phyloP scores from a whole-genome alignment of 768 basidiomycete species.

The Amanita fuliginea region DNA sequence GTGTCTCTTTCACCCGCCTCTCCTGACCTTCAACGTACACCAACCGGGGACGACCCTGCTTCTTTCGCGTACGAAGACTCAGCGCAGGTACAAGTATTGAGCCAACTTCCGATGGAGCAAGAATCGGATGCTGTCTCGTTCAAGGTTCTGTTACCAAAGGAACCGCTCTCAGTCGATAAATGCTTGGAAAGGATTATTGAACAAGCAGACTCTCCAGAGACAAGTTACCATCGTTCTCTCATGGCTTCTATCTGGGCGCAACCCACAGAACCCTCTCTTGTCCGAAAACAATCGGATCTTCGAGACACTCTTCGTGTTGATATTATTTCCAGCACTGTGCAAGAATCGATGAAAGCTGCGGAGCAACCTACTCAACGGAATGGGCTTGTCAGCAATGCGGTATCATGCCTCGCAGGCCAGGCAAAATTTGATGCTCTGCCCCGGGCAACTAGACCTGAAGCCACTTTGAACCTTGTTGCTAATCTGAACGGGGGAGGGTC shows the following conservation, averaged over 20 bases:
- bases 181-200: background rate
- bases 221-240: slow-evolving; percentile 1
- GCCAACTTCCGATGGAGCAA: slow-evolving; percentile 1
- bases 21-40: background rate
- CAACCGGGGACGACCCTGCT: background rate
- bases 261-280: background rate
- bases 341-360: background rate
- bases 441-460: background rate
- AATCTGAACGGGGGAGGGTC: background rate
- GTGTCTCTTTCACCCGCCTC: background rate
- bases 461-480: too few relatives aligned
- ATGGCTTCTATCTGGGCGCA: slow-evolving; percentile 1
- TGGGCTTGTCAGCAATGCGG: background rate
- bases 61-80: background rate
- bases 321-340: background rate
- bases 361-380: background rate
- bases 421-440: background rate
- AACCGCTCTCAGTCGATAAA: too few relatives aligned
- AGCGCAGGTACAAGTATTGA: background rate
- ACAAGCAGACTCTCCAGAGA: background rate
- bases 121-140: background rate
- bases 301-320: background rate
- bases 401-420: background rate
- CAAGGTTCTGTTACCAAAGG: background rate
- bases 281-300: background rate